Evolutionary conservation across 177 flowering plant genomes (phyloP), one percentile per base, ranked within the genome.

Genomic region (Vitis hybrid): DNA sequence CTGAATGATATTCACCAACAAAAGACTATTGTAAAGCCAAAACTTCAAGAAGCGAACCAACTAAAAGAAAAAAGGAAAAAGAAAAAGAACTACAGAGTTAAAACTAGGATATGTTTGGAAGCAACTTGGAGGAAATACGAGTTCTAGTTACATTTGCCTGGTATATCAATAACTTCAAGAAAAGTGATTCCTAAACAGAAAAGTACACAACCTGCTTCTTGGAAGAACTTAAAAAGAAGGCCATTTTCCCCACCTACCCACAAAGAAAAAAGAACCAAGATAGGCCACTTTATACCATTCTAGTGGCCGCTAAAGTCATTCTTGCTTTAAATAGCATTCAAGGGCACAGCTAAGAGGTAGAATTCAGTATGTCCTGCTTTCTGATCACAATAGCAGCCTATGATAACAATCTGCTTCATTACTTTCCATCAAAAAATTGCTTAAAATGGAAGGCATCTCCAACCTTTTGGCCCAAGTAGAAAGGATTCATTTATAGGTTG

Each of bases 1-100:
- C 98, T 95, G 86, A 18, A 72, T 59, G 1, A 70, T 22, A 58
- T 28, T 54, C 14, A 57, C 54, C 38, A 53, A 20, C 19, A 64
- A 50, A 44, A 18, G 1, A 3, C 13, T 31, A 56, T 54, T 66
- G 2, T 15, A 6, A 11, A 62, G 38, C 65, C 65, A 61, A 44
- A 51, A 6, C 19, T 52, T n/a, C 20, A 15, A 10, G 28, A 24
- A 11, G n/a, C 2, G 62, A n/a, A n/a, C 19, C 6, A 22, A 59
- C 28, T n/a, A 47, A 19, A 31, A 31, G 11, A 55, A 11, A 4
- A n/a, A n/a, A 3, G 52, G 2, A 19, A 7, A 14, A 6, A 2
- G 47, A 59, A 31, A 60, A 60, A n/a, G 63, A 60, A 22, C 19
- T 12, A 60, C n/a, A 0, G 58, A 14, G 5, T 55, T 3, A 55